phyloP scores from a whole-genome alignment of 164 flowering plant genomes.

The Stephania japonica region DNA sequence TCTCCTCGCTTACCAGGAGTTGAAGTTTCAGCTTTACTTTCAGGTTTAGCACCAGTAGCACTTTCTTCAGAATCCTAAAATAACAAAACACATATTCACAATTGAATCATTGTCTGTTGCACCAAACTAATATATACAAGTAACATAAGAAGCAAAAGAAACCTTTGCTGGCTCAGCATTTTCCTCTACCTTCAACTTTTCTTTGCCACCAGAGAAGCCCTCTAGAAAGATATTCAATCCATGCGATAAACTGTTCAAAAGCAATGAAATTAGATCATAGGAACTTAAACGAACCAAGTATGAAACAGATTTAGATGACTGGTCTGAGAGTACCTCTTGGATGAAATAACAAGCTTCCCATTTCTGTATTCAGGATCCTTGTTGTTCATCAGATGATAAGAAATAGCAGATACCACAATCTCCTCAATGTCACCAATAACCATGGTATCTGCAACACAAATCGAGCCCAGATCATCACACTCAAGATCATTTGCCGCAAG shows the following conservation, averaged over 20 bases:
- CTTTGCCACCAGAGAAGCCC: conserved; percentile 39
- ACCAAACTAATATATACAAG: too few species aligned
- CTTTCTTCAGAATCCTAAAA: conserved; percentile 29
- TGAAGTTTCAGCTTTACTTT: conserved; percentile 30
- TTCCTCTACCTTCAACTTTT: conserved; percentile 20
- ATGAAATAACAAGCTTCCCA: conserved; percentile 84
- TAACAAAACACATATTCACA: not conserved
- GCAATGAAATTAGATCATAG: conserved; percentile 1
- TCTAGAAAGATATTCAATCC: conserved; percentile 79
- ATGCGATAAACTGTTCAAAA: conserved; percentile 68
- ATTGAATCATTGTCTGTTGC: too few species aligned
- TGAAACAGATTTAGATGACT: not conserved
- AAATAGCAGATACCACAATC: conserved; percentile 86
- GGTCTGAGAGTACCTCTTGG: conserved; percentile 47
- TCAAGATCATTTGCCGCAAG: conserved; percentile 80
- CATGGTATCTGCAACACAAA: conserved; percentile 61
- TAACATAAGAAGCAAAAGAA: not conserved
- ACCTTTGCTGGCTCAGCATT: conserved; percentile 54
- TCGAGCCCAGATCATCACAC: conserved; percentile 80
- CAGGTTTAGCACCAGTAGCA: conserved; percentile 32
- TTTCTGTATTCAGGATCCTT: conserved; percentile 75
- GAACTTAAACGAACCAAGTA: not conserved
- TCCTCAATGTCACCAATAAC: conserved; percentile 79
- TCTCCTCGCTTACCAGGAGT: conserved; percentile 45
- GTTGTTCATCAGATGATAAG: conserved; percentile 85